Evolutionary conservation across 768 basidiomycete species (phyloP), one percentile per base, ranked within the genome.

Genomic region (Cyathus striatus): DNA sequence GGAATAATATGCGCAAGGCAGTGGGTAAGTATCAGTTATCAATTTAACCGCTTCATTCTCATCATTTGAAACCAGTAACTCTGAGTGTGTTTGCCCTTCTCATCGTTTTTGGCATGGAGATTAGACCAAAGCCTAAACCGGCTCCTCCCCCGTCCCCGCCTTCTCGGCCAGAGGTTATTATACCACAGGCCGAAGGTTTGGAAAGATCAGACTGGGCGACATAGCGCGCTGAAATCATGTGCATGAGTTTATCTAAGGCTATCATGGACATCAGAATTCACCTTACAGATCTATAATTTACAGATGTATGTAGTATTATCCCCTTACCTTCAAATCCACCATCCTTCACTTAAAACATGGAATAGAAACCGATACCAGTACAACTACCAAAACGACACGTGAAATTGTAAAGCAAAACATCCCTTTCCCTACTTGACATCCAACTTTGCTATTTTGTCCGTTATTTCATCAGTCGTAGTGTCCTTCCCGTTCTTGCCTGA

Each of bases 1-100:
- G 90, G 90, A 78, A 89, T 52, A 92, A 89, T 47, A 89, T 90
- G 81, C 80, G 87, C 40, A 79, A 81, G 45, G 82, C 86, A 42
- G 87, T 92, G 42, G 67, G 88, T 86, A 51, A 60, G 80, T 76
- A n/a, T n/a, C 20, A 22, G 20, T 16, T 20, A 37, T 22, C 25
- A 22, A 25, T 23, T 14, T 42, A 4, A 14, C 26, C 17, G 6
- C 39, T 14, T 20, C 25, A 23, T 43, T 21, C 18, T 41, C 33
- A 37, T 40, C 27, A 41, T 20, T 5, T 23, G 22, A 36, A 41
- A 10, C n/a, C 41, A 89, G 86, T 74, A 24, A 76, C 83, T 2
- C 68, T 90, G 20, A 65, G 72, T 20, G 78, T 69, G 6, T 86
- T 90, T 50, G 66, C 83, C n/a, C 42, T 86, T n/a, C 66, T 79